A percentile compares a stretch with the other conserved stretches of the same genome.
Evolutionary conservation across 495 filamentous ascomycete species (phyloP).

Genomic region (Lepraria neglecta): DNA sequence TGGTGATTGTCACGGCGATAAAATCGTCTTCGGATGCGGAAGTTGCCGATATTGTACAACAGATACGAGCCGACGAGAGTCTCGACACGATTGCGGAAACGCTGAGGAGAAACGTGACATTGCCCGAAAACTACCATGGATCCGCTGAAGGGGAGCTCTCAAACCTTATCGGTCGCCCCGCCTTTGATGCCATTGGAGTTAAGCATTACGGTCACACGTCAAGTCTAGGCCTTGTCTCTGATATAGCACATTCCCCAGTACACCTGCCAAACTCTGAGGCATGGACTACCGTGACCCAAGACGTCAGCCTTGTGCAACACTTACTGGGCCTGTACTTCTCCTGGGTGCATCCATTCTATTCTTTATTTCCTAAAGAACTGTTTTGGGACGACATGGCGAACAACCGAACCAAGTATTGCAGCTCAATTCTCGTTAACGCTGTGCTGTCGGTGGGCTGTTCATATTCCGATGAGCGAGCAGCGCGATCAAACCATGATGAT

Average conservation of each 20-base stretch:
- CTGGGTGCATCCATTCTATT: constrained; percentile 74
- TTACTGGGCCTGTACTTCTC: constrained; percentile 58
- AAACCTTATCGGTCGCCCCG: constrained; percentile 28
- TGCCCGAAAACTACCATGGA: constrained; percentile 23
- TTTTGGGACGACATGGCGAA: constrained; percentile 60
- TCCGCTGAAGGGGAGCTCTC: constrained; percentile 34
- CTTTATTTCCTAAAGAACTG: constrained; percentile 63
- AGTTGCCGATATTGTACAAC: constrained; percentile 39
- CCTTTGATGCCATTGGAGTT: constrained; percentile 1
- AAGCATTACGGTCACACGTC: constrained; percentile 19
- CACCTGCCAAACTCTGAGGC: constrained; percentile 6
- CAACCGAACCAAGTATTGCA: constrained; percentile 57
- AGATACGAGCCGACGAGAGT: constrained; percentile 35
- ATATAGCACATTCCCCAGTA: neutral
- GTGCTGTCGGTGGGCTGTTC: constrained; percentile 66
- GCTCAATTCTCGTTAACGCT: constrained; percentile 67
- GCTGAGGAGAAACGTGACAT: constrained; percentile 30
- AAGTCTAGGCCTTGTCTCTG: constrained; percentile 14
- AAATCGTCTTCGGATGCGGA: constrained; percentile 40
- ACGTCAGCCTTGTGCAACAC: constrained; percentile 10
- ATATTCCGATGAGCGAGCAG: constrained; percentile 60
- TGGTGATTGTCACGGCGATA: constrained; percentile 38
- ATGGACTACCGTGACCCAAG: constrained; percentile 17
- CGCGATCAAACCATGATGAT: constrained; percentile 55
- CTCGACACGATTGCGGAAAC: constrained; percentile 36